Conservation (phyloP, 768 basidiomycete genomes). For the Lenzites betulinus region DNA sequence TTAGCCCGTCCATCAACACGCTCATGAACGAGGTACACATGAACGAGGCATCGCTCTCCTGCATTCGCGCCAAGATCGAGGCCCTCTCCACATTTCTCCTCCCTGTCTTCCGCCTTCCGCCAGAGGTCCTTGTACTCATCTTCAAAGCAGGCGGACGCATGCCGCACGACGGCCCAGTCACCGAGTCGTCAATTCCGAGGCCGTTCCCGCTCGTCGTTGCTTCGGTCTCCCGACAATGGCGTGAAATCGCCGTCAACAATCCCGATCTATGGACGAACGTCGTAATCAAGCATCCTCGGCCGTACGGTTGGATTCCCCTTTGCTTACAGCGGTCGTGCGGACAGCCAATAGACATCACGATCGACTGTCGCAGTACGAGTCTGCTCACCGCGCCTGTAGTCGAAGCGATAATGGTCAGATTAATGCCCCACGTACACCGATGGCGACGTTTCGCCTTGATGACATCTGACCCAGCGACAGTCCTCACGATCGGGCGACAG, state of each 20-base stretch:
- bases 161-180: constrained; percentile 17
- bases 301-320: constrained; percentile 21
- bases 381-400: constrained; percentile 19
- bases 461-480: constrained; percentile 20
- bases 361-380: constrained; percentile 22
- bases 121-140: constrained; percentile 24
- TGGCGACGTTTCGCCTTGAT: constrained; percentile 25
- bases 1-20: constrained; percentile 15
- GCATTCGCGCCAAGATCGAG: constrained; percentile 25
- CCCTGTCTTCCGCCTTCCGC: constrained; percentile 27
- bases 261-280: constrained; percentile 27
- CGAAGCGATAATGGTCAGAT: constrained; percentile 10
- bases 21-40: constrained; percentile 23
- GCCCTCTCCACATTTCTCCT: constrained; percentile 25
- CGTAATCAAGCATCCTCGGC: constrained; percentile 20
- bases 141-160: constrained; percentile 23
- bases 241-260: constrained; percentile 20
- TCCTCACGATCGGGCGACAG: constrained; percentile 18
- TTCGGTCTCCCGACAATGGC: constrained; percentile 28
- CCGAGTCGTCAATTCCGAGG: constrained; percentile 5
- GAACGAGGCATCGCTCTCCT: constrained; percentile 24
- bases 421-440: constrained; percentile 22
- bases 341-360: constrained; percentile 23
- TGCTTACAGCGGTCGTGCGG: constrained; percentile 20
- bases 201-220: constrained; percentile 26